Conservation (phyloP, 345 rosid genomes). For the Corchorus olitorius region DNA sequence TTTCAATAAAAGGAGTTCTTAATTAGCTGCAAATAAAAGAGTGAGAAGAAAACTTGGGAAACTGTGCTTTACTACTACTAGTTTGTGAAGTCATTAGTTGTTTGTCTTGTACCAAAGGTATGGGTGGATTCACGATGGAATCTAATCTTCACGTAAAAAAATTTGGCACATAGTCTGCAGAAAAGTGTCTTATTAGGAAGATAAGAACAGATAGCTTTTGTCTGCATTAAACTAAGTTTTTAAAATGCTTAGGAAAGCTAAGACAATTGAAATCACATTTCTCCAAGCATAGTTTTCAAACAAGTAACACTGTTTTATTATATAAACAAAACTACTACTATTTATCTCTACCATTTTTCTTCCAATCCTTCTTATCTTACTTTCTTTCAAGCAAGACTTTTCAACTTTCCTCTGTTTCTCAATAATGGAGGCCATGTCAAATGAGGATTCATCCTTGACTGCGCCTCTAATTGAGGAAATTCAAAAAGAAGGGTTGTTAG, state of each 20-base stretch:
- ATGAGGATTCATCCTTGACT: slow-evolving; percentile 17
- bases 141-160: not conserved
- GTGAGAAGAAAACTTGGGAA: not conserved
- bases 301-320: not conserved
- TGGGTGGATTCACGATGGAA: not conserved
- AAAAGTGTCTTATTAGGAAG: not conserved
- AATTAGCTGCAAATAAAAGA: not conserved
- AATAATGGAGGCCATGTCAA: slow-evolving; percentile 21
- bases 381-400: not conserved
- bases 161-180: not conserved
- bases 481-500: slow-evolving; percentile 5
- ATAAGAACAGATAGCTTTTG: not conserved
- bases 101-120: not conserved
- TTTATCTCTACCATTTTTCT: not conserved
- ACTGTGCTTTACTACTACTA: not conserved
- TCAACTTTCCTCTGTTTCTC: not conserved
- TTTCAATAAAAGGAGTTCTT: not conserved
- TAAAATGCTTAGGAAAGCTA: not conserved
- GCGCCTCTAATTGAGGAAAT: slow-evolving; percentile 34
- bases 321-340: not conserved
- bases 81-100: not conserved
- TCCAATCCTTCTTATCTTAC: not conserved
- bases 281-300: not conserved
- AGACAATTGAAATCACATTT: not conserved
- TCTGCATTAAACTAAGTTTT: not conserved